Evolutionary conservation across 306 rosid species (phyloP), one percentile per base, ranked within the genome.

Genomic region (Inga laurina): DNA sequence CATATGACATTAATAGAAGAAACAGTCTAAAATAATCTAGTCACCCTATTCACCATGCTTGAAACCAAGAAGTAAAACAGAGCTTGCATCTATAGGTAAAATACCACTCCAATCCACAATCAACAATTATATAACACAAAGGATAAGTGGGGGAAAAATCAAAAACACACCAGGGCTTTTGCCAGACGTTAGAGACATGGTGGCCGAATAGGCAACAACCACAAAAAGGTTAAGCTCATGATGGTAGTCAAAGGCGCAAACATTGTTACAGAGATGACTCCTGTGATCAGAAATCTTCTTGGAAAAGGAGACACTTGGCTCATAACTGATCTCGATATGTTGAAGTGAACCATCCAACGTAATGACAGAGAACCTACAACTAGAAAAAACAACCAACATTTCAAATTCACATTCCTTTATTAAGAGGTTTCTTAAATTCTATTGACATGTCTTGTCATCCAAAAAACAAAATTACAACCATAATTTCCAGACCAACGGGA

Each of bases 301-400:
- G 43, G 92, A 81, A 84, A 86, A 69, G 75, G 97, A 82, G 79
- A 83, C 78, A 84, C 82, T 88, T 81, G 94, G 92, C 57, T 91
- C 95, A 81, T 81, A 85, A 85, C 88, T 87, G 74, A 94, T 88
- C 88, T 92, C 98, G 80, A 96, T 83, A 72, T 85, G 93, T 78
- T 90, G 93, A 85, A 94, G 86, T 44, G 86, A 96, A 80, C 99
- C 97, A 78, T 94, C 97, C 39, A 90, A 89, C 5, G 97, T 89
- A 81, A 96, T 80, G 80, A 92, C 44, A 56, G 86, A 80, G 85
- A 96, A 96, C 91, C 88, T 91, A 88, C 97, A 96, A 89, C 94
- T 84, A 88, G 34, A 90, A 88, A 86, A 77, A 80, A 73, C 79
- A 80, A 73, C 79, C 82, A 88, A 76, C 37, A 82, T 64, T 74